These are phyloP conservation scores for Ramalina peruviana DNA, from an alignment of 495 filamentous ascomycete genomes.

Conservation along the genomic window DNA sequence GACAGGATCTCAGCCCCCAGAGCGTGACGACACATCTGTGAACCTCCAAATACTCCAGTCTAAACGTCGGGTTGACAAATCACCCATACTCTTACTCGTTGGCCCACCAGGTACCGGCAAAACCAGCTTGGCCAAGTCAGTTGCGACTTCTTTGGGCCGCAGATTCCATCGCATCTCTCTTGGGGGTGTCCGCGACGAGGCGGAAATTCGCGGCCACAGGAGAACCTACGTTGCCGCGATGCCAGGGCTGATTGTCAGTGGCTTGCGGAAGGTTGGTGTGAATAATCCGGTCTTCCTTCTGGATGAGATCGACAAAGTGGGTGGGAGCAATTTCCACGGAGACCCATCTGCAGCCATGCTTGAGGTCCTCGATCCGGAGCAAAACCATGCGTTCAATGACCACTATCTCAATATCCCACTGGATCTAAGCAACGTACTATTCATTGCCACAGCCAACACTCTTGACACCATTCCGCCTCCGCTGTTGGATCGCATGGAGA, in stretches of 20 bases:
- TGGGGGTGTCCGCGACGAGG: conserved; percentile 90
- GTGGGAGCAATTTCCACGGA: conserved; percentile 81
- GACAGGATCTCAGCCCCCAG: conserved; percentile 22
- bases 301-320: conserved; percentile 98
- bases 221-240: conserved; percentile 97
- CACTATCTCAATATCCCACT: conserved; percentile 96
- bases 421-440: conserved; percentile 90
- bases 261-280: conserved; percentile 90
- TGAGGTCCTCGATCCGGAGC: conserved; percentile 94
- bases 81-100: conserved; percentile 85
- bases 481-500: conserved; percentile 96
- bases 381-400: conserved; percentile 88
- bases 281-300: conserved; percentile 93
- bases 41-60: conserved; percentile 57
- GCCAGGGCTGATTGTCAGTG: conserved; percentile 90
- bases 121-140: conserved; percentile 86
- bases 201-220: conserved; percentile 90
- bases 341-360: conserved; percentile 98
- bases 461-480: conserved; percentile 91
- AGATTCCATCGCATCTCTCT: conserved; percentile 98
- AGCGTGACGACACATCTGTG: conserved; percentile 33
- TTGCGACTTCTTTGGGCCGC: conserved; percentile 79
- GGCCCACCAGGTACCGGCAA: conserved; percentile 95
- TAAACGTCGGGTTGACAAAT: conserved; percentile 79
- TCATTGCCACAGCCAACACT: conserved; percentile 96